Conservation (phyloP, 2,329 filamentous ascomycete genomes). For the Xylaria sp. region DNA sequence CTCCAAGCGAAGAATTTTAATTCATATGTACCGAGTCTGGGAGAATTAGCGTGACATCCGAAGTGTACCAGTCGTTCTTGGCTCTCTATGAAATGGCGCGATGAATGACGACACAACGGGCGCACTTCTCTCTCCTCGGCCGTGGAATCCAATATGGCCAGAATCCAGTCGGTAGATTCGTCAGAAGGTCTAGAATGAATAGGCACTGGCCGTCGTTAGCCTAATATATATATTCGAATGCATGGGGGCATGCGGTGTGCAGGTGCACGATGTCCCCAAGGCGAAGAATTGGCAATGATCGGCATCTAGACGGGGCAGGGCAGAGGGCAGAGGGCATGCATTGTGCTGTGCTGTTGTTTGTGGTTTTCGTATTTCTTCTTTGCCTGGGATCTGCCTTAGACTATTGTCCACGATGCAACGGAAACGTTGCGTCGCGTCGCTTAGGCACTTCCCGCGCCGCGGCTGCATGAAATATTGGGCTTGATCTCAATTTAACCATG, state of each 20-base stretch:
- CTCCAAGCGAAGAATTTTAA: slow-evolving; percentile 31
- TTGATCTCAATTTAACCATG: slow-evolving; percentile 45
- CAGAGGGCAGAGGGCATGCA: neutral
- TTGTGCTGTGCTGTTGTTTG: neutral
- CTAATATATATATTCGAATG: slow-evolving; percentile 32
- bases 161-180: slow-evolving; percentile 14
- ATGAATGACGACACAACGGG: slow-evolving; percentile 11
- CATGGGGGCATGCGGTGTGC: slow-evolving; percentile 7
- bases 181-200: slow-evolving; percentile 16
- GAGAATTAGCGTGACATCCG: slow-evolving; percentile 18
- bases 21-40: slow-evolving; percentile 25
- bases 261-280: neutral
- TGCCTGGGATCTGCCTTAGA: neutral
- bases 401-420: slow-evolving; percentile 24
- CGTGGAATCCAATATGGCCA: neutral
- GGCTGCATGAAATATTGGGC: slow-evolving; percentile 41
- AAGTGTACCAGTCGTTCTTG: slow-evolving; percentile 24
- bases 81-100: slow-evolving; percentile 24
- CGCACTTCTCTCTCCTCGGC: neutral
- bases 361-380: slow-evolving; percentile 23
- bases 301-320: slow-evolving; percentile 9
- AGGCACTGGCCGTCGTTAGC: slow-evolving; percentile 13
- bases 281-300: slow-evolving; percentile 33
- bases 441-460: slow-evolving; percentile 36
- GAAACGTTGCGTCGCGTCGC: slow-evolving; percentile 41